Evolutionary conservation across 176 grass and related monocot genomes (phyloP).

Genomic region (Thalia dealbata): DNA sequence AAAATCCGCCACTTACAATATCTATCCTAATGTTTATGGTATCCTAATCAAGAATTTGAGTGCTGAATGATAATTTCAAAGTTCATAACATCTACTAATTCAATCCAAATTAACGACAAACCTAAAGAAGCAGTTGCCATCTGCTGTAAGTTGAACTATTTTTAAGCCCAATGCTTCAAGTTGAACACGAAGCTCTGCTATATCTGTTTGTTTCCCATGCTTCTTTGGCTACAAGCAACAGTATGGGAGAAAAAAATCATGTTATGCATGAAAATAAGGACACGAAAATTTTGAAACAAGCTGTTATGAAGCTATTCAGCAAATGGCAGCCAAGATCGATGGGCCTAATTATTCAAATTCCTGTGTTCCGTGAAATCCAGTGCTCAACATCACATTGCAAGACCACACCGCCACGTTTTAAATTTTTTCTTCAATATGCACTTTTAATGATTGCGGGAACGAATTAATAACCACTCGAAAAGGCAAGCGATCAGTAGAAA

Average conservation of each 20-base stretch:
- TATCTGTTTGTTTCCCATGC: slow-evolving; percentile 55
- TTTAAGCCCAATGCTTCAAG: slow-evolving; percentile 53
- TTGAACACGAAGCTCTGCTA: slow-evolving; percentile 51
- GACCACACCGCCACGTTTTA: too few relatives aligned
- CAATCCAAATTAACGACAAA: slow-evolving; percentile 25
- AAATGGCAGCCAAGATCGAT: too few relatives aligned
- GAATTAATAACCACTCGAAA: too few relatives aligned
- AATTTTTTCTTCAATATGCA: too few relatives aligned
- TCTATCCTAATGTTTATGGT: neutral
- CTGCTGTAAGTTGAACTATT: slow-evolving; percentile 62
- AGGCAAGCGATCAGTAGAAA: too few relatives aligned
- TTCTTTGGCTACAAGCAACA: slow-evolving; percentile 48
- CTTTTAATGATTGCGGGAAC: too few relatives aligned
- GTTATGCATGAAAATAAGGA: neutral
- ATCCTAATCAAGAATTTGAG: neutral
- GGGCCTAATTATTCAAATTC: too few relatives aligned
- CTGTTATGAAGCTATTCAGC: neutral
- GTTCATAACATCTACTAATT: neutral
- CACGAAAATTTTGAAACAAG: neutral
- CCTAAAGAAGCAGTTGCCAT: slow-evolving; percentile 98
- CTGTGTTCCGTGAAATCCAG: too few relatives aligned
- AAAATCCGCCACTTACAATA: neutral
- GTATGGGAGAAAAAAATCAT: neutral
- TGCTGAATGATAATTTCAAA: too few relatives aligned
- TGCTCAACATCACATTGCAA: too few relatives aligned